Conservation (phyloP, 768 basidiomycete species). For the Scleroderma bovista region DNA sequence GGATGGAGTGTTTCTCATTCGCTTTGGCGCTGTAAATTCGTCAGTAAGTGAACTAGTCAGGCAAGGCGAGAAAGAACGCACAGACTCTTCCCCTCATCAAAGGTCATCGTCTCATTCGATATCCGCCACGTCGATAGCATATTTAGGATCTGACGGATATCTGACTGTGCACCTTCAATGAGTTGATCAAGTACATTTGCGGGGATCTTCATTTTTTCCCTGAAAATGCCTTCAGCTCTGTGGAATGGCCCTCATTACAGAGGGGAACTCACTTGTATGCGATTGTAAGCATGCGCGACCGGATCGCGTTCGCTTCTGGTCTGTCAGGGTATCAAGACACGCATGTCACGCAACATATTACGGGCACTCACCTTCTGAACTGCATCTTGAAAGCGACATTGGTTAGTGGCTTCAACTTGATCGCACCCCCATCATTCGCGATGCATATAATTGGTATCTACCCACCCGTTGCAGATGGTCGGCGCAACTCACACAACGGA, state of each 20-base stretch:
- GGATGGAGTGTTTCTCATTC: slow-evolving; percentile 89
- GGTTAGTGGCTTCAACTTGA: slow-evolving; percentile 85
- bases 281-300: slow-evolving; percentile 85
- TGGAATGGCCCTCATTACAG: no score
- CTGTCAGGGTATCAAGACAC: slow-evolving; percentile 33
- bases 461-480: neutral
- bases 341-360: neutral
- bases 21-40: slow-evolving; percentile 56
- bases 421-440: slow-evolving; percentile 83
- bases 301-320: slow-evolving; percentile 68
- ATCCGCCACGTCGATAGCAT: slow-evolving; percentile 98
- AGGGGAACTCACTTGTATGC: slow-evolving; percentile 67
- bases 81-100: slow-evolving; percentile 90
- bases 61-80: slow-evolving; percentile 32
- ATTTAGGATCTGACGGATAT: slow-evolving; percentile 95
- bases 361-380: slow-evolving; percentile 59
- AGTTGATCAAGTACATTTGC: slow-evolving; percentile 91
- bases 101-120: slow-evolving; percentile 75
- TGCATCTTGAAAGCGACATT: slow-evolving; percentile 66
- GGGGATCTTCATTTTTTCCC: slow-evolving; percentile 92
- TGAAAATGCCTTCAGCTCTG: no score
- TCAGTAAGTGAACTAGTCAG: no score
- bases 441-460: slow-evolving; percentile 97
- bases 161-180: slow-evolving; percentile 82
- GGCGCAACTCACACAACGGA: neutral